Percentiles rank a stretch among this genome's conserved stretches.
phyloP scores from a whole-genome alignment of 2,329 filamentous ascomycete genomes.

The Neonectria ditissima region DNA sequence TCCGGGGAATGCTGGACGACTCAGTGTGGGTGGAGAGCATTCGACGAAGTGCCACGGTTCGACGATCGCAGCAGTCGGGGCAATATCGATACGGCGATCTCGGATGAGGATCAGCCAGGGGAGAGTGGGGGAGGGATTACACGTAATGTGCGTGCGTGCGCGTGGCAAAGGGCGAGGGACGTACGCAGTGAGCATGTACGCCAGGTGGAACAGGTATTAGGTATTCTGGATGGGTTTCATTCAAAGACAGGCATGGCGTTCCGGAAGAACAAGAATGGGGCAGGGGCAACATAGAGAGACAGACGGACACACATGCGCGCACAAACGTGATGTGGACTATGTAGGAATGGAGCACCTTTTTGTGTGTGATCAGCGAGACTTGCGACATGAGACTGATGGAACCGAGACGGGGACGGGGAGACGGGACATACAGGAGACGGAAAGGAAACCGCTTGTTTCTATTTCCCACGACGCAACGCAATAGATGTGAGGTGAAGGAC shows the following conservation, averaged over 20 bases:
- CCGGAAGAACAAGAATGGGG: slow-evolving; percentile 23
- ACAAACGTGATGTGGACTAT: not conserved
- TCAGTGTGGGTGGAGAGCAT: slow-evolving; percentile 96
- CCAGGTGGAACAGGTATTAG: not conserved
- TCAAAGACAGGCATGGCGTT: slow-evolving; percentile 39
- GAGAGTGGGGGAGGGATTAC: not conserved
- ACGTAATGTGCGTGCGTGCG: slow-evolving; percentile 1
- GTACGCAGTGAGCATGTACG: slow-evolving; percentile 14
- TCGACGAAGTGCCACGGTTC: slow-evolving; percentile 82
- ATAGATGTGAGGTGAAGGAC: not conserved
- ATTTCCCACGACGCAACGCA: not conserved
- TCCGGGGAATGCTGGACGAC: slow-evolving; percentile 87
- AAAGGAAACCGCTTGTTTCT: not conserved
- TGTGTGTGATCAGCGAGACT: not conserved
- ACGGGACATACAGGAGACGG: not conserved
- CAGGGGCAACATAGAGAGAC: slow-evolving; percentile 32
- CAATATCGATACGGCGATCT: slow-evolving; percentile 49
- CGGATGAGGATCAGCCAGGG: slow-evolving; percentile 30
- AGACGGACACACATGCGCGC: too few species aligned
- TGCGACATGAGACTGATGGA: slow-evolving; percentile 4
- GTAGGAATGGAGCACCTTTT: not conserved
- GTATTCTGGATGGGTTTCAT: slow-evolving; percentile 25
- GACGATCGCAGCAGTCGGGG: slow-evolving; percentile 54
- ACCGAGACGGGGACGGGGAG: not conserved
- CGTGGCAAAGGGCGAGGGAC: not conserved